Evolutionary conservation across 2,329 filamentous ascomycete species (phyloP).

Genomic region (Dichotomopilus funicola): DNA sequence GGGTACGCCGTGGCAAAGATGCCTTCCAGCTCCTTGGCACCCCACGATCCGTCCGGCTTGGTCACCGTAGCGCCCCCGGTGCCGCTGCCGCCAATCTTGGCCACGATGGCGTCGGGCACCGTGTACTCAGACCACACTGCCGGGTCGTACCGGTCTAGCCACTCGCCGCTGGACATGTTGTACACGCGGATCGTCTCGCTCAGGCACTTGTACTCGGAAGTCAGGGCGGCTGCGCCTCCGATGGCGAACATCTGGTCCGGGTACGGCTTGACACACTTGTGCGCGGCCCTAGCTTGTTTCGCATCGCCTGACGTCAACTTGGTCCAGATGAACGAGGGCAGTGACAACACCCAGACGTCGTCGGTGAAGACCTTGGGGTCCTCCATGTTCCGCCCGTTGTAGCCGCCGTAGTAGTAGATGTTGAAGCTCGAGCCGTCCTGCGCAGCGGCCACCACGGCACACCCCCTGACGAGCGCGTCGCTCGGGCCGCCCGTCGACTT

Average conservation of each 20-base stretch:
- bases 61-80: slow-evolving; percentile 65
- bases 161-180: slow-evolving; percentile 62
- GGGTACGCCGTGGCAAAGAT: slow-evolving; percentile 53
- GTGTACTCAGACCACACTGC: slow-evolving; percentile 56
- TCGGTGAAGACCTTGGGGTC: slow-evolving; percentile 40
- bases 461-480: slow-evolving; percentile 55
- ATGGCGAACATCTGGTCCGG: slow-evolving; percentile 75
- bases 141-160: slow-evolving; percentile 66
- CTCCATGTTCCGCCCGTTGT: slow-evolving; percentile 43
- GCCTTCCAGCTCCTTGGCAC: slow-evolving; percentile 37
- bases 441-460: slow-evolving; percentile 66
- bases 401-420: slow-evolving; percentile 80
- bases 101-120: slow-evolving; percentile 58
- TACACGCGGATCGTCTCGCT: slow-evolving; percentile 57
- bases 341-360: slow-evolving; percentile 73
- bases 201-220: slow-evolving; percentile 38
- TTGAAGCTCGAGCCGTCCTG: slow-evolving; percentile 69
- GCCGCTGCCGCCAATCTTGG: slow-evolving; percentile 60
- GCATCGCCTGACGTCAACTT: slow-evolving; percentile 37
- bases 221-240: slow-evolving; percentile 52
- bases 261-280: slow-evolving; percentile 69
- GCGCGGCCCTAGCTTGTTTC: slow-evolving; percentile 56
- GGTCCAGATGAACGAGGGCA: slow-evolving; percentile 78
- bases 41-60: slow-evolving; percentile 55
- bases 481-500: slow-evolving; percentile 50